Evolutionary conservation across 495 filamentous ascomycete species (phyloP).

Genomic region (Mycothermus thermophilus): DNA sequence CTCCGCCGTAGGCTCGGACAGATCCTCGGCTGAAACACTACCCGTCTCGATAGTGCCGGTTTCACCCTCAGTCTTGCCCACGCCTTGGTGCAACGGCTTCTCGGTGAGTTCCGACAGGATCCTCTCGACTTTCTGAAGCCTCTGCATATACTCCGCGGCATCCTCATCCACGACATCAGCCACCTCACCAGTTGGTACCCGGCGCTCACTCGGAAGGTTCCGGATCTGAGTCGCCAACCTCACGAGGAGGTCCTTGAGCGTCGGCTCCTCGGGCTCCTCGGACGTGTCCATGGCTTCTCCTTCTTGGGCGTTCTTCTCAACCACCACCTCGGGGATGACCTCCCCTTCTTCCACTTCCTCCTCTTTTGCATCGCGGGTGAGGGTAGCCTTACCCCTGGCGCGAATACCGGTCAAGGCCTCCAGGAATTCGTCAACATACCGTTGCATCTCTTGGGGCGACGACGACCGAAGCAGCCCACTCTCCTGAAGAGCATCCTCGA

Average conservation of each 20-base stretch:
- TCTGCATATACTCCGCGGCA: conserved; percentile 12
- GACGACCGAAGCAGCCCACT: conserved; percentile 28
- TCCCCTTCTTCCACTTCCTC: background rate
- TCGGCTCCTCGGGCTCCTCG: conserved; percentile 3
- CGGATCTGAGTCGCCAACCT: conserved; percentile 10
- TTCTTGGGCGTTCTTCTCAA: conserved; percentile 3
- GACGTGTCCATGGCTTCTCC: conserved; percentile 2
- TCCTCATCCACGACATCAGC: conserved; percentile 4
- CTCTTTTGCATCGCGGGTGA: background rate
- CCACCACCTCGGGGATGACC: background rate
- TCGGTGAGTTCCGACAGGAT: conserved; percentile 26
- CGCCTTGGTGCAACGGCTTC: conserved; percentile 6
- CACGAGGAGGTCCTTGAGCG: conserved; percentile 19
- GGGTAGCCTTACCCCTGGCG: too few relatives aligned
- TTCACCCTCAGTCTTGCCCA: background rate
- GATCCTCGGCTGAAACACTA: background rate
- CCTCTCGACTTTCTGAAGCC: conserved; percentile 25
- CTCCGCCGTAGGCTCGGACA: too few relatives aligned
- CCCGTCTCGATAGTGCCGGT: background rate
- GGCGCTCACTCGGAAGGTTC: conserved; percentile 1
- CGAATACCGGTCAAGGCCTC: conserved; percentile 25
- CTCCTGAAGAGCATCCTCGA: conserved; percentile 30
- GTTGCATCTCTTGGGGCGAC: conserved; percentile 20
- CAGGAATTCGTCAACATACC: conserved; percentile 28
- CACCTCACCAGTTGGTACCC: background rate